Evolutionary conservation across 164 flowering plant species (phyloP), one percentile per base, ranked within the genome.

Genomic region (Houttuynia cordata): DNA sequence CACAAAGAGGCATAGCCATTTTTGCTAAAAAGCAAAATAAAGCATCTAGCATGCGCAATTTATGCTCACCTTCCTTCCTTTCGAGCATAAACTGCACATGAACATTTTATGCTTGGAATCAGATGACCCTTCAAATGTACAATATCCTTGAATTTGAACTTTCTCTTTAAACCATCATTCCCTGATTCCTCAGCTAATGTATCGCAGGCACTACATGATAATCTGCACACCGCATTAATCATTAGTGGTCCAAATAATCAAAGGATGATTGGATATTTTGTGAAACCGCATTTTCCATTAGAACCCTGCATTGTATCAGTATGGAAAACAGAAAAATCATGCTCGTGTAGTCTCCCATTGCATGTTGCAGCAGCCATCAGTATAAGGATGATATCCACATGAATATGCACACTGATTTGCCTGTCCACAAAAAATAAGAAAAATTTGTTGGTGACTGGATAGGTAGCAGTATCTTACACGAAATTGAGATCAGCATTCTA

Each of bases 141-240:
- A 63, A 89, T 75, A 64, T 80, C 83, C 73, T 81, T 71, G 67
- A 83, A 83, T 72, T 64, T 83, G 1, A 41, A 72, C 54, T 74
- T 78, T 41, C 79, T 81, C 78, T 74, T 85, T 15, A 75, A 39
- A 14, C 75, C 83, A 59, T 79, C 86, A 54, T 63, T 77, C 49
- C 76, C 69, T 68, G 67, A 76, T 5, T 75, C 86, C 47, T 82
- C 64, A 42, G 86, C 77, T 61, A 64, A 55, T 60, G 76, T 82
- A 59, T 88, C 98, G 66, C 98, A 92, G 0, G 76, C 83, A 63
- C 80, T 81, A 68, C 96, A 92, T 0, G 98, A 92, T 30, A 92
- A 87, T 72, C 76, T 81, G 72, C 98, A 93, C 97, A 88, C 90
- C 18, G 92, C 99, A 72, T 83, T 88, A 66, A 90, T 71, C 92